Percentiles rank a stretch among this genome's conserved stretches.
Conservation (phyloP, 1,139 yeast genomes). For the Yamadazyma mexicana region DNA sequence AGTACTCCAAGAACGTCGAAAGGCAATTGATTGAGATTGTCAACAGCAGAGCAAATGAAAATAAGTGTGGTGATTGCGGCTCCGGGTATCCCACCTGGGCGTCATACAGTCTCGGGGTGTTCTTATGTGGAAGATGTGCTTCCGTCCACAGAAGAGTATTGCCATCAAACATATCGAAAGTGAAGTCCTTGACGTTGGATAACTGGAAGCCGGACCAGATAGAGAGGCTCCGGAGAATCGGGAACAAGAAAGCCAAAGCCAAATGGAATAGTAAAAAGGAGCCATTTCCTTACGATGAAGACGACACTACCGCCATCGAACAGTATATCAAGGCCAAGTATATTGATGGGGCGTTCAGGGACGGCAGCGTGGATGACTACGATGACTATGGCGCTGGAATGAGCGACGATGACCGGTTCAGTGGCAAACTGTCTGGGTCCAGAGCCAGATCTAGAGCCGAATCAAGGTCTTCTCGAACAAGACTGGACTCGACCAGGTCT, state of each 20-base stretch:
- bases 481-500: conserved; percentile 24
- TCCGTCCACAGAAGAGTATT: conserved; percentile 69
- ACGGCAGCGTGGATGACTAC: conserved; percentile 25
- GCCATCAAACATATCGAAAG: conserved; percentile 57
- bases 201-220: conserved; percentile 67
- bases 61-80: conserved; percentile 76
- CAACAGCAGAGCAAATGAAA: conserved; percentile 42
- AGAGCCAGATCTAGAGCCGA: conserved; percentile 13
- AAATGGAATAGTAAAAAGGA: conserved; percentile 62
- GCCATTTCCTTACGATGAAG: conserved; percentile 73
- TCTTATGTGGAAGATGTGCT: conserved; percentile 79
- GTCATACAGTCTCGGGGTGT: conserved; percentile 53
- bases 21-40: conserved; percentile 45
- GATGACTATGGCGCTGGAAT: conserved; percentile 15
- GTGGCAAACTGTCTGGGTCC: not conserved
- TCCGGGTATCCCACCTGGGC: conserved; percentile 63
- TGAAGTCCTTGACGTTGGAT: conserved; percentile 82
- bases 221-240: conserved; percentile 56
- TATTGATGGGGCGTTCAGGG: conserved; percentile 44
- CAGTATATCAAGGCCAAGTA: conserved; percentile 57
- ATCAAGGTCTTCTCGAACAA: conserved; percentile 12
- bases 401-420: conserved; percentile 15
- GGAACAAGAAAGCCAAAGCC: conserved; percentile 63
- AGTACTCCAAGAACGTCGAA: conserved; percentile 39
- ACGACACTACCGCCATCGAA: conserved; percentile 49